phyloP scores from a whole-genome alignment of 1,139 yeast genomes.

The Yamadazyma siamensis region DNA sequence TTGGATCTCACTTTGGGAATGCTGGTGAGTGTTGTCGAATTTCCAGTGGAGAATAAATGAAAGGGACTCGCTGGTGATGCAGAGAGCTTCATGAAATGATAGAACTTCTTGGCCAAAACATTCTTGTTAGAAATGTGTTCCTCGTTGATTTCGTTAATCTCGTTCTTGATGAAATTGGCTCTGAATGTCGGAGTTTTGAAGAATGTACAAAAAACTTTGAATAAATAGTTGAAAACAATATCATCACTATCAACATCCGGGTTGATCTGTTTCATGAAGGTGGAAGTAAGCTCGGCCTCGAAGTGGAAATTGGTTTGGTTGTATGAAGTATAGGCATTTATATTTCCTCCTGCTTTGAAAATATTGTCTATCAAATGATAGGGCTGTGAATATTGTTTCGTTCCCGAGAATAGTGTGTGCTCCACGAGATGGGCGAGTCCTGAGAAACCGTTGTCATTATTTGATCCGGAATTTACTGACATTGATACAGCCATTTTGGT shows the following conservation, averaged over 20 bases:
- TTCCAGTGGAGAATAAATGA: conserved; percentile 47
- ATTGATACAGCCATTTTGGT: conserved; percentile 41
- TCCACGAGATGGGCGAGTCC: conserved; percentile 78
- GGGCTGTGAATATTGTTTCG: conserved; percentile 50
- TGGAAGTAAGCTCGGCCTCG: conserved; percentile 47
- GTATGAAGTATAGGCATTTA: conserved; percentile 67
- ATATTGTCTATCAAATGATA: conserved; percentile 43
- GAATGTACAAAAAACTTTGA: conserved; percentile 50
- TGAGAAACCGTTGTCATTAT: conserved; percentile 51
- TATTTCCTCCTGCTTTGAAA: conserved; percentile 47
- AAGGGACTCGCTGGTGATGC: conserved; percentile 43
- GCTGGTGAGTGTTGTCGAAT: conserved; percentile 25
- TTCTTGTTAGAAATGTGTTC: conserved; percentile 57
- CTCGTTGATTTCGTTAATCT: conserved; percentile 57
- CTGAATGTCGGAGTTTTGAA: conserved; percentile 51
- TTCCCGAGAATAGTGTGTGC: conserved; percentile 61
- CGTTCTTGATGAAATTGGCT: conserved; percentile 39
- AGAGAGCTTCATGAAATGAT: conserved; percentile 55
- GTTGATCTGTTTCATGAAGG: conserved; percentile 2
- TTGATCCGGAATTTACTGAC: conserved; percentile 61
- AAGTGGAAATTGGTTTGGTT: conserved; percentile 61
- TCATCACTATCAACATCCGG: conserved; percentile 14
- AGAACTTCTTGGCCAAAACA: conserved; percentile 42
- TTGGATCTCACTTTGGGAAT: conserved; percentile 19
- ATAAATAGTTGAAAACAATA: conserved; percentile 39